These are phyloP conservation scores for Artomyces pyxidatus DNA, from an alignment of 768 basidiomycete genomes.

Conservation along the genomic window DNA sequence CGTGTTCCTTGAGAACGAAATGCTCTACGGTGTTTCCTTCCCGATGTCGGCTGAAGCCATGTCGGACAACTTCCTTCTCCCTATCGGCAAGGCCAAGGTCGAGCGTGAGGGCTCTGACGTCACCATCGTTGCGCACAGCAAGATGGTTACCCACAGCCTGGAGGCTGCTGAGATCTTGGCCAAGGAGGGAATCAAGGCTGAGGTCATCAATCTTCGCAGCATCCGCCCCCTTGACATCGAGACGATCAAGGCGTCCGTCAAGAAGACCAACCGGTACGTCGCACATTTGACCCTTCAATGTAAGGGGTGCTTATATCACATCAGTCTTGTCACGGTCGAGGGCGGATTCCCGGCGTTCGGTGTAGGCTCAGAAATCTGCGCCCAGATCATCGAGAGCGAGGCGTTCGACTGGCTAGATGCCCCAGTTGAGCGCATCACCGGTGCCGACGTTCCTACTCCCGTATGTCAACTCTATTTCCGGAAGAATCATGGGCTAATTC, in stretches of 20 bases:
- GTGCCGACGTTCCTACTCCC: conserved; percentile 96
- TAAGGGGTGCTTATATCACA: conserved; percentile 1
- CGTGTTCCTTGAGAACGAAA: conserved; percentile 98
- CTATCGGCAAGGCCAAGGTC: conserved; percentile 96
- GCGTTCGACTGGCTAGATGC: conserved; percentile 99
- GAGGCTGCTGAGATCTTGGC: conserved; percentile 91
- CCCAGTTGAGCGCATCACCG: conserved; percentile 94
- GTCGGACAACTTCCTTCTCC: conserved; percentile 90
- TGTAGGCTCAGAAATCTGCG: conserved; percentile 97
- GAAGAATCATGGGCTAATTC: conserved; percentile 2
- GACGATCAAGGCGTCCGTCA: conserved; percentile 93
- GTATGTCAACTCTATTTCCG: conserved; percentile 51
- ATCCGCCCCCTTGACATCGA: conserved; percentile 97
- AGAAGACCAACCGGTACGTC: conserved; percentile 92
- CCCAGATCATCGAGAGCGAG: conserved; percentile 95
- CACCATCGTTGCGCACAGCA: conserved; percentile 95
- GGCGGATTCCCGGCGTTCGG: conserved; percentile 99
- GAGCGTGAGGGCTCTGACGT: conserved; percentile 90
- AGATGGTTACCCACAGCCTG: conserved; percentile 92
- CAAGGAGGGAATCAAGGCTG: conserved; percentile 95
- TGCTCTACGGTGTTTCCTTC: conserved; percentile 97
- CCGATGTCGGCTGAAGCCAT: conserved; percentile 92
- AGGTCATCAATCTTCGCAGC: conserved; percentile 93
- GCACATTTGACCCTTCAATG: not conserved
- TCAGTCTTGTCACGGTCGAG: conserved; percentile 86